Evolutionary conservation across 345 rosid species (phyloP).

Genomic region (Gossypium turneri): DNA sequence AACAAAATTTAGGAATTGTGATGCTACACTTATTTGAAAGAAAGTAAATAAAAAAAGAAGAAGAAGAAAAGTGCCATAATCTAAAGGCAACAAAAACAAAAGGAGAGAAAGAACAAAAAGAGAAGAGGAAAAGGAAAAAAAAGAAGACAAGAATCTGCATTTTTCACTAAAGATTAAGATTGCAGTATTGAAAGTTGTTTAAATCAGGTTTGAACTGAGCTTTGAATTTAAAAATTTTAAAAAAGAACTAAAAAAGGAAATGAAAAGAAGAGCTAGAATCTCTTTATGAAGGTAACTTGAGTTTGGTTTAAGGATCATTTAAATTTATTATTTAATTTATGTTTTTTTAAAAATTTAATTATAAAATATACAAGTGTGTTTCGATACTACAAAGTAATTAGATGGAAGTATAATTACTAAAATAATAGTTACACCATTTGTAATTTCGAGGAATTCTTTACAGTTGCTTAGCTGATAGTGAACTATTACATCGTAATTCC

Average conservation of each 20-base stretch:
- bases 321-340: too few species aligned
- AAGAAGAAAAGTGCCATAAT: background rate
- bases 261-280: background rate
- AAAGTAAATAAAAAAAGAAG: too few species aligned
- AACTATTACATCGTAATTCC: too few species aligned
- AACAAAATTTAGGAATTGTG: too few species aligned
- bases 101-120: background rate
- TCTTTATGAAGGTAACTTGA: background rate
- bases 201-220: constrained; percentile 1
- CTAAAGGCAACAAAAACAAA: background rate
- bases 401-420: too few species aligned
- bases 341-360: too few species aligned
- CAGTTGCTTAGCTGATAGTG: accelerated
- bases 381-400: too few species aligned
- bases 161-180: constrained; percentile 6
- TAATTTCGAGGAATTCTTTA: too few species aligned
- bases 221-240: background rate
- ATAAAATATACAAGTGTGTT: too few species aligned
- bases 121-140: background rate
- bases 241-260: background rate
- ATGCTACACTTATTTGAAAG: too few species aligned
- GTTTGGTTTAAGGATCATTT: too few species aligned
- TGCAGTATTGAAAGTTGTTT: background rate
- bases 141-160: background rate
- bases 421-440: too few species aligned